Evolutionary conservation across 805 yeast species (phyloP).

Genomic region (Myxozyma sirexii): DNA sequence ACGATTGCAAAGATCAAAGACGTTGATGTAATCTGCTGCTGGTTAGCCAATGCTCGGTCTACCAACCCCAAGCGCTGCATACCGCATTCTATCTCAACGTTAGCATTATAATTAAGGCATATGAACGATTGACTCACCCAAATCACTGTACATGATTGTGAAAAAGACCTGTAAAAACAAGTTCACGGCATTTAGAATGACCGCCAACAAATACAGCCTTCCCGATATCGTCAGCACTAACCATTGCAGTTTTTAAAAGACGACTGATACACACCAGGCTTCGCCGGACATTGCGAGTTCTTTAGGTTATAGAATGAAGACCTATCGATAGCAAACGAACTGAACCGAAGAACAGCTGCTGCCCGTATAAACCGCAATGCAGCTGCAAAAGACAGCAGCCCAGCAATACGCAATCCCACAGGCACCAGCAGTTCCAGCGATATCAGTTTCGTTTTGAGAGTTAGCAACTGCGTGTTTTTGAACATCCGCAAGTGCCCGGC

Average conservation of each 20-base stretch:
- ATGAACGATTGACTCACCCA: too few relatives aligned
- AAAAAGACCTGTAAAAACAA: slow-evolving; percentile 91
- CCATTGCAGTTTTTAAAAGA: too few relatives aligned
- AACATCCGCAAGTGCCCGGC: too few relatives aligned
- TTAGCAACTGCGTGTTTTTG: too few relatives aligned
- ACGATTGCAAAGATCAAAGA: slow-evolving; percentile 92
- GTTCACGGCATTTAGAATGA: slow-evolving; percentile 81
- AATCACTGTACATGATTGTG: slow-evolving; percentile 92
- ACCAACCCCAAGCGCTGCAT: background rate
- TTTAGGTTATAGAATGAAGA: background rate
- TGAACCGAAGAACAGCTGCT: background rate
- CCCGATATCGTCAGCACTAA: background rate
- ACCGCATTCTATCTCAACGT: slow-evolving; percentile 34
- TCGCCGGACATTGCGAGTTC: slow-evolving; percentile 48
- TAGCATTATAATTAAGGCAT: too few relatives aligned
- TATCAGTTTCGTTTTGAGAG: too few relatives aligned
- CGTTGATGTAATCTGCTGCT: slow-evolving; percentile 85
- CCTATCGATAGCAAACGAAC: background rate
- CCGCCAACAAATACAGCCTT: slow-evolving; percentile 54
- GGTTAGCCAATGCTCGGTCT: background rate
- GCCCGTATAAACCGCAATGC: background rate
- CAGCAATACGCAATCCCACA: too few relatives aligned
- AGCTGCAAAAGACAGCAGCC: too few relatives aligned
- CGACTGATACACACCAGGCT: slow-evolving; percentile 49
- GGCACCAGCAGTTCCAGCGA: too few relatives aligned